phyloP scores from a whole-genome alignment of 495 filamentous ascomycete genomes.

The Letharia columbiana region DNA sequence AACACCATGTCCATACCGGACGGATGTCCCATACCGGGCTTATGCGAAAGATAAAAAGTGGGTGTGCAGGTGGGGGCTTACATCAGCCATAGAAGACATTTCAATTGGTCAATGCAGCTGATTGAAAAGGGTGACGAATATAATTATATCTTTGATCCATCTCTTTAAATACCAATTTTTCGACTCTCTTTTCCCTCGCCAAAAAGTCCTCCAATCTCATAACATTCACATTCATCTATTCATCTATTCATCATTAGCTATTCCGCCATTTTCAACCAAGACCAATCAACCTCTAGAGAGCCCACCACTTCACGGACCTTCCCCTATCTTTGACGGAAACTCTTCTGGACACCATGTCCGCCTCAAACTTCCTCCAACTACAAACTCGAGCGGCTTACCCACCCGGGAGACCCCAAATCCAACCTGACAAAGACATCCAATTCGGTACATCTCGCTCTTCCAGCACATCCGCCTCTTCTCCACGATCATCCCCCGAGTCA shows the following conservation, averaged over 20 bases:
- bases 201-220: too few species aligned
- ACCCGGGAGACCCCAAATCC: conserved; percentile 8
- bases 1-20: too few species aligned
- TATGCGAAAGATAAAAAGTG: too few species aligned
- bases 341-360: conserved; percentile 30
- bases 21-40: too few species aligned
- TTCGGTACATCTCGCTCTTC: background rate
- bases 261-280: background rate
- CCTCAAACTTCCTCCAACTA: conserved; percentile 34
- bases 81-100: too few species aligned
- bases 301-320: background rate
- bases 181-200: too few species aligned
- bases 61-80: too few species aligned
- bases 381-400: conserved; percentile 29
- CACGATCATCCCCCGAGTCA: conserved; percentile 25
- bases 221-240: too few species aligned
- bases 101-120: too few species aligned
- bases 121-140: too few species aligned
- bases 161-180: too few species aligned
- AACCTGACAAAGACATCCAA: conserved; percentile 10
- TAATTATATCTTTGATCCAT: too few species aligned
- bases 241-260: background rate
- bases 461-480: conserved; percentile 1
- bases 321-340: background rate
- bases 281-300: background rate